Percentiles rank a stretch among this genome's conserved stretches.
phyloP scores from a whole-genome alignment of 306 rosid genomes.

The Prunus persica region Prunus_persica_NCBIv2 NC_034015.1:2793501-2794000 shows the following conservation, averaged over 20 bases:
- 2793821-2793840: slow-evolving; percentile 63
- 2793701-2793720: slow-evolving; percentile 6
- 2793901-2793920: too few relatives aligned
- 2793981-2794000: too few relatives aligned
- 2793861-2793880: slow-evolving; percentile 17
- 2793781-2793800: slow-evolving; percentile 79
- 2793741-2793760: slow-evolving; percentile 53
- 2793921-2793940: too few relatives aligned
- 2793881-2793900: neutral
- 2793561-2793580: slow-evolving; percentile 19
- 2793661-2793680: neutral
- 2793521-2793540: slow-evolving; percentile 86
- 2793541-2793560: slow-evolving; percentile 64
- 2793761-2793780: slow-evolving; percentile 78
- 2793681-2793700: neutral
- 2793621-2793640: slow-evolving; percentile 13
- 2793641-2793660: slow-evolving; percentile 2
- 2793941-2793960: too few relatives aligned
- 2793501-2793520: slow-evolving; percentile 63
- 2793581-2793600: slow-evolving; percentile 3
- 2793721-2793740: slow-evolving; percentile 12
- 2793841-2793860: slow-evolving; percentile 9
- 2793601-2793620: slow-evolving; percentile 6
- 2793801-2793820: slow-evolving; percentile 80
- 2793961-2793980: too few relatives aligned